Base-by-base conservation (phyloP, 768 basidiomycete species). In the Tulasnella sp. region DNA sequence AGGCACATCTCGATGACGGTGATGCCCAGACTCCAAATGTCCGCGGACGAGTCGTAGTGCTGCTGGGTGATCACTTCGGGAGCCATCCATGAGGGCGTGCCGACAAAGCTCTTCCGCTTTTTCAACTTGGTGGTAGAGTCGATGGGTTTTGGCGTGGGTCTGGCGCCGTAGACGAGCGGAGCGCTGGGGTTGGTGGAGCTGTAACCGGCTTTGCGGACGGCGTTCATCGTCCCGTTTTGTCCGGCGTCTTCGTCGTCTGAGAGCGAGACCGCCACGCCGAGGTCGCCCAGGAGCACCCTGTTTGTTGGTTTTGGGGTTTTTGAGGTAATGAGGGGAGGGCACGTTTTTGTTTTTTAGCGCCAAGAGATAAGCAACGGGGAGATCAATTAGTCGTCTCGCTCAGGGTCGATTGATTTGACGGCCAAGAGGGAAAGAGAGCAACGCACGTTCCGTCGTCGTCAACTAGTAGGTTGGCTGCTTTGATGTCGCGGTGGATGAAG, bases 401-500 rank as follows among this genome's bases (percentile, higher is more conserved):
- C 52, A 59, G 52, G 52, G 52, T 59, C 26, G 5, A 29, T 59
- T 12, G n/a, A n/a, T n/a, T n/a, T n/a, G 16, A 59, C 22, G 22
- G 44, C 22, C 6, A 32, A 36, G 34, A 39, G 17, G 1, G 12
- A 8, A 36, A 35, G 9, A 47, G 6, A 98, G 84, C 69, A 47
- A 52, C 69, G 35, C 47, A 70, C 69, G 91, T 94, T 67, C 92
- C 92, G 75, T 92, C 90, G 74, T 95, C 90, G 76, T 95, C 94
- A 69, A 96, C 87, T 65, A 98, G 88, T 11, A 99, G 86, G 77
- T 99, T 99, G 47, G 96, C 96, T 1, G 96, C 97, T 79, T 99
- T 99, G 85, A 99, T 98, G 78, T 99, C 97, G 62, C 97, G 90
- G 80, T 99, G 97, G 73, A 99, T 98, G 74, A 95, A 98, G 69